Conservation (phyloP, 495 filamentous ascomycete species). For the Xylaria grammica region DNA sequence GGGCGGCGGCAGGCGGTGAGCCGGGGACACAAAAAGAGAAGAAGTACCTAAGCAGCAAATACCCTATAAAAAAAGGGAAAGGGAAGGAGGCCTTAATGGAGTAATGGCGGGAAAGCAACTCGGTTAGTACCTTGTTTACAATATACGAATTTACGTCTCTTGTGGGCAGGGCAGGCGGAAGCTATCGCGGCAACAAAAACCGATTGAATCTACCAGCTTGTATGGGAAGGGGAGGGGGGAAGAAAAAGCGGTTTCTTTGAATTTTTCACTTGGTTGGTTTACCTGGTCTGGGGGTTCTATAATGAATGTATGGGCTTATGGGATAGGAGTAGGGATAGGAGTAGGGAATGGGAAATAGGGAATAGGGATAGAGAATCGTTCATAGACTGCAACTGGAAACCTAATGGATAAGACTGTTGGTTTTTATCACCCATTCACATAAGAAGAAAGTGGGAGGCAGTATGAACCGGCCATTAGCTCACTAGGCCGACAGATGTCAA, state of each 20-base stretch:
- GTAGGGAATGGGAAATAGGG: neutral
- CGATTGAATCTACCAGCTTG: no score
- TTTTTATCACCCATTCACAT: neutral
- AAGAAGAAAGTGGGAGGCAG: neutral
- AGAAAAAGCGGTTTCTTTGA: no score
- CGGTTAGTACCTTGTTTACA: no score
- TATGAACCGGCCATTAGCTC: neutral
- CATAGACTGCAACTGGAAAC: neutral
- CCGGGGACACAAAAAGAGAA: no score
- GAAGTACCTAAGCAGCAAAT: no score
- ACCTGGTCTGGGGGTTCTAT: neutral
- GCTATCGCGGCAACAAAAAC: no score
- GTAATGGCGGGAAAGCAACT: neutral
- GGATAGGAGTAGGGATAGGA: neutral
- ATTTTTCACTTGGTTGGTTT: neutral
- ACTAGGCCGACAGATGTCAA: neutral
- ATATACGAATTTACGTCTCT: no score
- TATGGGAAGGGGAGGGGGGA: no score
- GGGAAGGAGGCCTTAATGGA: neutral
- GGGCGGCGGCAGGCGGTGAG: slow-evolving; percentile 17
- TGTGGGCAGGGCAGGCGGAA: no score
- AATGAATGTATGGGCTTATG: neutral
- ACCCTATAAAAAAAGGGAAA: no score
- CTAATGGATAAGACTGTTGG: neutral
- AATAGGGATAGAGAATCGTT: neutral